Base-by-base conservation (phyloP, 108 stramenopile genomes). In the Parietichytrium sp. region DNA sequence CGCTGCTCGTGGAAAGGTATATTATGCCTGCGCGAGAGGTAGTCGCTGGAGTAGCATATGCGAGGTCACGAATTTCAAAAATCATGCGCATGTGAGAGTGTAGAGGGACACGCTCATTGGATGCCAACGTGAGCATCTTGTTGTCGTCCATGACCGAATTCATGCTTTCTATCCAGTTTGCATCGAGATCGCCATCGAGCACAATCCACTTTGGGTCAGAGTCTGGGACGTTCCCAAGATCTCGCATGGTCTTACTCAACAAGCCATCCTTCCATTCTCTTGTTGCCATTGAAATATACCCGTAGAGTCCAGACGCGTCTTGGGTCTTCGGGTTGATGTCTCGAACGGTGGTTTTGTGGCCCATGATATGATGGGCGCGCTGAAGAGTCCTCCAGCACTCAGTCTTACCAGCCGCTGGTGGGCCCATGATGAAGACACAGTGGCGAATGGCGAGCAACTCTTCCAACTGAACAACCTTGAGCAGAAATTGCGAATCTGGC, bases 131-230 rank as follows among this genome's bases (percentile, higher is more conserved):
- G 20, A 94, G 91, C 92, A 93, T 92, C 23, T 90, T 84, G 84
- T 93, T 93, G 85, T 94, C 93, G 84, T 93, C 93, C 92, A 94
- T 92, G 42, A 94, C 91, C 4, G 91, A 89, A 84, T 93, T 93
- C 93, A 94, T 93, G 48, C 86, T 86, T 81, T 94, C 93, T 72
- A 93, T 92, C 93, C 93, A 94, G 82, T 93, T 93, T 49, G 93
- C 90, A 82, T 93, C 92, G 10, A 93, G 83, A 81, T 94, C 93
- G 25, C 93, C 93, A 61, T 94, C 93, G 49, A 94, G 90, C 38
- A 94, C 78, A 45, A 94, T 92, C 93, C 93, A 94, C 82, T 93
- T 93, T 27, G 91, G 91, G 10, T 55, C 51, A 52, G 91, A 90
- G 83, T 92, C 88, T 3, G 91, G 90, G 26, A 91, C 88, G 29